Base-by-base conservation (phyloP, 768 basidiomycete species). In the Lactarius vividus region DNA sequence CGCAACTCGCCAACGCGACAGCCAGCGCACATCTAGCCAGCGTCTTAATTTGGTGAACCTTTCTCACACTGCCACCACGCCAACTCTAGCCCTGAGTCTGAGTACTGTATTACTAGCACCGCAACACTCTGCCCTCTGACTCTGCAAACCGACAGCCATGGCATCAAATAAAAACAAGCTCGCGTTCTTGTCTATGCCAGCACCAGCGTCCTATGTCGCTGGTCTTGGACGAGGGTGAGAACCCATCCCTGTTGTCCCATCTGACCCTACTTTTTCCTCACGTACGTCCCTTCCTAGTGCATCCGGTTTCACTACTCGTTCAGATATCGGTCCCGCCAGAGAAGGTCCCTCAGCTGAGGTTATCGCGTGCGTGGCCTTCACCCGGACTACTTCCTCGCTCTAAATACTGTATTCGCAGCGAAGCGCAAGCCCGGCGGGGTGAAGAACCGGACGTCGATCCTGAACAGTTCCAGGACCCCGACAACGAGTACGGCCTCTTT, bases 241-340 rank as follows among this genome's bases (percentile, higher is more conserved):
- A 31, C 61, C 7, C 18, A 9, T 40, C 9, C 44, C n/a, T 52
- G 37, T 15, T 42, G 31, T 62, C 23, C 31, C 40, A 20, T 35
- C 29, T n/a, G 40, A 20, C 46, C 35, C 61, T 37, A 18, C 33
- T 35, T 64, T 71, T 57, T 31, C 52, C 61, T 44, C 64, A 62
- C 73, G 65, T 28, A 29, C 20, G 7, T 61, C 62, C 8, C 4
- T 61, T 62, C 8, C 4, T 69, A 95, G 94, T 78, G 95, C 95
- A 58, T 96, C 95, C 55, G 95, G 95, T 65, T 98, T 98, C 78
- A 98, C 96, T 0, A 98, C 96, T 7, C 90, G 96, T 57, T 96
- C 94, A 49, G 97, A 98, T 87, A 98, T 99, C 65, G 97, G 97
- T 74, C 97, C 97, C 40, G 97, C 97, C 9, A 82, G 97, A 75